Evolutionary conservation across 176 grass and related monocot genomes (phyloP), one percentile per base, ranked within the genome.

Genomic region (Saccharum officinarum): DNA sequence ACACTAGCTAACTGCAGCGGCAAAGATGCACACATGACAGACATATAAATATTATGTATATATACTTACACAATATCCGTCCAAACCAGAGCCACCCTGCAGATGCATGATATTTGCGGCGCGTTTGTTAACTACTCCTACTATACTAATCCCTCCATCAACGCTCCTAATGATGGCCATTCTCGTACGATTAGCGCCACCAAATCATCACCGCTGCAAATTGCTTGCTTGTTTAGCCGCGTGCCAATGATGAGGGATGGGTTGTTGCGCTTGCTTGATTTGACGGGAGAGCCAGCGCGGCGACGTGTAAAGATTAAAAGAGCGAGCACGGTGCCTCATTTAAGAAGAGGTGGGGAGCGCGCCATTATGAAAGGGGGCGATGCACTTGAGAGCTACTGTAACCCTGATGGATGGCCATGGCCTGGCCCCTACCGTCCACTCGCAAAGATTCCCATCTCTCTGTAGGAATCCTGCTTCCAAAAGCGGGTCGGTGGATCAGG

Each of bases 221-320:
- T 59, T 60, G 54, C 54, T 66, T 18, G 20, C 22, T 40, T 17
- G 15, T 79, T 90, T 79, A 87, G 55, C 30, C 14, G 22, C 20
- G 60, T 69, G 11, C 49, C 85, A 87, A 91, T 84, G 85, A 87
- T 84, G 69, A 87, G 40, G 30, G 69, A 39, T 30, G 79, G 63
- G 47, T 10, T 22, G 49, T 76, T 49, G 63, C 22, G 62, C 33
- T 33, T 3, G 49, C 66, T 82, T 59, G 80, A 69, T 71, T 74
- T 50, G 71, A 49, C 71, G 71, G 18, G 63, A 49, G n/a, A n/a
- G n/a, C n/a, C 12, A 2, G 46, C 16, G 18, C 50, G 65, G 8
- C 34, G 73, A 77, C 52, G 73, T 67, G 63, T 31, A 77, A 85
- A 77, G 83, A 41, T 67, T 17, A 49, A 65, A 84, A 75, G n/a